These are phyloP conservation scores for Streptanthus diversifolius DNA, from an alignment of 345 rosid genomes.

Conservation along the genomic window DNA sequence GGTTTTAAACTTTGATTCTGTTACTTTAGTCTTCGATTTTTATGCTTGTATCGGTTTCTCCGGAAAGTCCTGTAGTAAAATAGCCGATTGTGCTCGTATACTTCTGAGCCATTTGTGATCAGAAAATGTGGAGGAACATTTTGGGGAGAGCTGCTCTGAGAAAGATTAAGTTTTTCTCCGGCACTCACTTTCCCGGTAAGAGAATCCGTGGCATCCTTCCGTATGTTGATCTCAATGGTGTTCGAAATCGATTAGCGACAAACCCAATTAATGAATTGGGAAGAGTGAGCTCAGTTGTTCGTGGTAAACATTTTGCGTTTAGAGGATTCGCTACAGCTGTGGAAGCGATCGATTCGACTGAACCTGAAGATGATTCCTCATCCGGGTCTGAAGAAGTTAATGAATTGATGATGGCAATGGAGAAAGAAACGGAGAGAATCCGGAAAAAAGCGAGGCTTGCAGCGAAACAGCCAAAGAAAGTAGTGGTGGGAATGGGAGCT, in stretches of 20 bases:
- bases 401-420: conserved; percentile 45
- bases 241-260: conserved; percentile 12
- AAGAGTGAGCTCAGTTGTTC: conserved; percentile 12
- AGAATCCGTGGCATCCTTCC: not conserved
- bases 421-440: conserved; percentile 39
- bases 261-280: conserved; percentile 27
- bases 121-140: conserved; percentile 71
- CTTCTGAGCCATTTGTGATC: not conserved
- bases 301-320: not conserved
- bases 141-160: conserved; percentile 44
- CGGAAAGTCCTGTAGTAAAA: not conserved
- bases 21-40: not conserved
- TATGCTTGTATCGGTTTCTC: not conserved
- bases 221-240: not conserved
- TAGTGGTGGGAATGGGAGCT: conserved; percentile 52
- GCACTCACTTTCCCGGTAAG: not conserved
- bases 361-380: conserved; percentile 61
- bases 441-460: conserved; percentile 28
- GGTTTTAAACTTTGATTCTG: not conserved
- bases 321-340: conserved; percentile 57
- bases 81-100: not conserved
- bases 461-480: conserved; percentile 44
- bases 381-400: conserved; percentile 70
- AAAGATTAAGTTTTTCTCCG: conserved; percentile 39
- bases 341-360: conserved; percentile 55